Evolutionary conservation across 176 grass and related monocot species (phyloP).

Genomic region (Juncus inflexus): DNA sequence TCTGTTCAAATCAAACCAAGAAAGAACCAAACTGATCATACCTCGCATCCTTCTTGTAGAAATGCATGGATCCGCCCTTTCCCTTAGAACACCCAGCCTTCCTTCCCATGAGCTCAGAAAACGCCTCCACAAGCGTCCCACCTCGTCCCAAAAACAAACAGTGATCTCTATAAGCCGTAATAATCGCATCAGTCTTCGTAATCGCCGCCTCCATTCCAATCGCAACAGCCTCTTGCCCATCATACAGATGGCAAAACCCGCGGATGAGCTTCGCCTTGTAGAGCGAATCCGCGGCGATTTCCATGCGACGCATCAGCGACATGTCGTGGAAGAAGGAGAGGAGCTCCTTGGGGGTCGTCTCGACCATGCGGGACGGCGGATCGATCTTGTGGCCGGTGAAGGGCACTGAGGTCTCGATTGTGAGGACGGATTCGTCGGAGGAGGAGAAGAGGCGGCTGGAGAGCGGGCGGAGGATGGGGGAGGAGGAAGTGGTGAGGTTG

Average conservation of each 20-base stretch:
- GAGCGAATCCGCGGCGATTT: slow-evolving; percentile 89
- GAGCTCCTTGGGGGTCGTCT: slow-evolving; percentile 44
- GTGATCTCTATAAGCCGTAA: slow-evolving; percentile 94
- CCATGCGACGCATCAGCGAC: slow-evolving; percentile 65
- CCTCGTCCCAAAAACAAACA: slow-evolving; percentile 70
- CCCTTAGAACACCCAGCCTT: slow-evolving; percentile 55
- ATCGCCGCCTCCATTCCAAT: slow-evolving; percentile 67
- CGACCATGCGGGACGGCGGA: slow-evolving; percentile 25
- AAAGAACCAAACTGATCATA: not conserved
- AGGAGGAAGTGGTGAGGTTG: slow-evolving; percentile 23
- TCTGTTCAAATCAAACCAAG: not conserved
- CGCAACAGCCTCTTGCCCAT: slow-evolving; percentile 79
- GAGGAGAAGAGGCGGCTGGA: slow-evolving; percentile 24
- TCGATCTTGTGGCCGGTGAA: slow-evolving; percentile 54
- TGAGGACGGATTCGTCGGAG: slow-evolving; percentile 32
- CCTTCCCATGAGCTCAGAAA: slow-evolving; percentile 90
- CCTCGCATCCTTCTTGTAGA: slow-evolving; percentile 76
- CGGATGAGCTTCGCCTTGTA: slow-evolving; percentile 98
- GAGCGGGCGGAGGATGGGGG: slow-evolving; percentile 46
- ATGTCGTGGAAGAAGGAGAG: slow-evolving; percentile 56
- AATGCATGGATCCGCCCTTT: slow-evolving; percentile 91
- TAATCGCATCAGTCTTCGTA: slow-evolving; percentile 63
- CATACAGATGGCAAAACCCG: slow-evolving; percentile 97
- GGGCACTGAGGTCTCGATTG: slow-evolving; percentile 62
- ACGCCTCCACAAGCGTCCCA: slow-evolving; percentile 42